phyloP scores from a whole-genome alignment of 768 basidiomycete genomes.

The Kwoniella pini region DNA sequence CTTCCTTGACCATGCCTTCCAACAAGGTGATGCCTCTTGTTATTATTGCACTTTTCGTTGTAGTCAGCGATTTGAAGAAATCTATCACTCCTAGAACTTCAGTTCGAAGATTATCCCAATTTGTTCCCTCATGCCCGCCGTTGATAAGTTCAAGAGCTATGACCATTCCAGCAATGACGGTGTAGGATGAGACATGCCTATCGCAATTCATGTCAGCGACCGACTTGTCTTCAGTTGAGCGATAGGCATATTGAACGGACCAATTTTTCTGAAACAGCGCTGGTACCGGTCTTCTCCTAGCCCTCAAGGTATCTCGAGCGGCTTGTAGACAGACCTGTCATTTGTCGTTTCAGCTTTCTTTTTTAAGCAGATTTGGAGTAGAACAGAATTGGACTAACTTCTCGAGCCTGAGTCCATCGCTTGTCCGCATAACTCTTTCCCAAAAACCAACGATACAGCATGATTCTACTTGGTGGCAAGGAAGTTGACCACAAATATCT shows the following conservation, averaged over 20 bases:
- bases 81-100: constrained; percentile 15
- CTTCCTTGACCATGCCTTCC: constrained; percentile 21
- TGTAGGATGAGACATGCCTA: constrained; percentile 21
- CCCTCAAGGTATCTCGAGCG: constrained; percentile 8
- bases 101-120: background rate
- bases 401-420: constrained; percentile 17
- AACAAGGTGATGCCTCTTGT: constrained; percentile 19
- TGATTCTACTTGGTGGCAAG: constrained; percentile 17
- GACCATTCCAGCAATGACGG: constrained; percentile 23
- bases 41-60: constrained; percentile 18
- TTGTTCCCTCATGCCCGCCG: background rate
- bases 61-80: constrained; percentile 6
- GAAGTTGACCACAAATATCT: constrained; percentile 22
- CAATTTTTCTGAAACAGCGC: constrained; percentile 29
- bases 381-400: background rate
- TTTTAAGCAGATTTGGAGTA: background rate
- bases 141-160: constrained; percentile 20
- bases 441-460: constrained; percentile 21
- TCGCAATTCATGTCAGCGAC: background rate
- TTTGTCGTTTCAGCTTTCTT: background rate
- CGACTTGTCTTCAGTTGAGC: too few relatives aligned
- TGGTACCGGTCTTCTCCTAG: constrained; percentile 15
- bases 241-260: too few relatives aligned
- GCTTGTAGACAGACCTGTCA: constrained; percentile 16
- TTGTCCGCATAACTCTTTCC: constrained; percentile 21